Base-by-base conservation (phyloP, 1,284 basidiomycete genomes). In the Cerioporus squamosus region DNA sequence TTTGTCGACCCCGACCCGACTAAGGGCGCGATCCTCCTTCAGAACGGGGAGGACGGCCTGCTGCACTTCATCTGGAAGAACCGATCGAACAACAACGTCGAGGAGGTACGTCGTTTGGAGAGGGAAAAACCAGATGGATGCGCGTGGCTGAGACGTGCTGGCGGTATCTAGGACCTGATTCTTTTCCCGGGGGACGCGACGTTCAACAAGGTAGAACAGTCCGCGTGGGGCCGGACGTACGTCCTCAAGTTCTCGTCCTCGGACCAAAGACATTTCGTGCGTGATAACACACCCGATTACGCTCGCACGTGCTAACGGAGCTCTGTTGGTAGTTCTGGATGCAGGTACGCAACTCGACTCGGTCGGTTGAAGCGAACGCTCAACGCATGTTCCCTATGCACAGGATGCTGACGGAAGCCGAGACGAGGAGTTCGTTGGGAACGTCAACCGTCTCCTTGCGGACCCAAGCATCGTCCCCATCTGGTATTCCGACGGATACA, bases 161-260 rank as follows among this genome's bases (percentile, higher is more conserved):
- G 15, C 15, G 33, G 33, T 39, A 20, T 61, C 6, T 61, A 90
- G 84, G 91, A 94, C 66, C 75, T 93, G 49, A 91, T 93, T 61
- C 74, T 93, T 42, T 90, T 93, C 69, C 89, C 90, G 1, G 80
- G 82, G 2, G 91, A 94, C 72, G 91, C 91, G n/a, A 81, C 79
- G 2, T 91, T 94, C 68, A 77, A 79, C 58, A 88, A 86, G 71
- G 86, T 93, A 12, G 61, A 81, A 2, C 82, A 90, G 66, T 81
- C 84, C 1, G 68, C 78, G 3, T 76, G 77, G 55, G 89, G 88
- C 17, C 79, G 91, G 59, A 83, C 87, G 5, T 93, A 88, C 68
- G 88, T 92, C 58, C 83, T 93, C 66, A 91, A 88, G 72, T 93
- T 93, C 75, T 85, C 86, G 1, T 91, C 89, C 6, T 93, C 91